Evolutionary conservation across 805 yeast genomes (phyloP).

Genomic region (Kuraishia cidri): DNA sequence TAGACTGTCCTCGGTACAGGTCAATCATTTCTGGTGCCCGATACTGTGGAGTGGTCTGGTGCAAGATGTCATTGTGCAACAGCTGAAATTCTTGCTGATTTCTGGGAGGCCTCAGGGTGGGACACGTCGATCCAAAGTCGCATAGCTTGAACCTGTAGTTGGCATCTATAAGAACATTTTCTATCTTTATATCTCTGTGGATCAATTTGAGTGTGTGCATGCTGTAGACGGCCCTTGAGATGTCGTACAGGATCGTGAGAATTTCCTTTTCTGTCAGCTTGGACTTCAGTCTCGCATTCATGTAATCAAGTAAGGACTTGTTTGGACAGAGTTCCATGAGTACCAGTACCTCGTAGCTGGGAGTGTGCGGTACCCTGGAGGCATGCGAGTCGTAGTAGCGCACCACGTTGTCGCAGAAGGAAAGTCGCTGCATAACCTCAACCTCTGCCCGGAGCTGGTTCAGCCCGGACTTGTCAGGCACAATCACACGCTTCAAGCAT

Average conservation of each 20-base stretch:
- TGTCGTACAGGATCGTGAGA: constrained; percentile 74
- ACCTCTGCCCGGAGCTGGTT: constrained; percentile 64
- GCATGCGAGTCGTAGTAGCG: constrained; percentile 73
- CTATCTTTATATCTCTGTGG: constrained; percentile 92
- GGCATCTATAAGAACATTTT: constrained; percentile 78
- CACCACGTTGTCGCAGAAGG: constrained; percentile 51
- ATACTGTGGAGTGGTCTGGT: constrained; percentile 94
- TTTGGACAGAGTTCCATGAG: constrained; percentile 92
- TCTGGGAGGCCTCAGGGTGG: constrained; percentile 65
- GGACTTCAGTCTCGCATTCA: constrained; percentile 78
- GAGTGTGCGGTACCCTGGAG: constrained; percentile 38
- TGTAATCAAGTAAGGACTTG: constrained; percentile 78
- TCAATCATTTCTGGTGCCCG: constrained; percentile 96
- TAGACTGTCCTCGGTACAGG: constrained; percentile 70
- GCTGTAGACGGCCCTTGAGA: constrained; percentile 67
- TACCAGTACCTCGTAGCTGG: constrained; percentile 77
- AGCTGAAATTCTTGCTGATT: constrained; percentile 64
- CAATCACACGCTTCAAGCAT: constrained; percentile 68
- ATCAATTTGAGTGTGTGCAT: constrained; percentile 80
- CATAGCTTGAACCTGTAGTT: constrained; percentile 69
- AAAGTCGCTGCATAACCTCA: constrained; percentile 64
- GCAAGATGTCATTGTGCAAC: constrained; percentile 77
- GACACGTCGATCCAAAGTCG: constrained; percentile 88
- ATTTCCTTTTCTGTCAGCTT: constrained; percentile 74
- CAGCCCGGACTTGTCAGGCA: constrained; percentile 61